These are phyloP conservation scores for Ceratobasidium sp. DNA, from an alignment of 1,284 basidiomycete genomes.

Conservation along the genomic window DNA sequence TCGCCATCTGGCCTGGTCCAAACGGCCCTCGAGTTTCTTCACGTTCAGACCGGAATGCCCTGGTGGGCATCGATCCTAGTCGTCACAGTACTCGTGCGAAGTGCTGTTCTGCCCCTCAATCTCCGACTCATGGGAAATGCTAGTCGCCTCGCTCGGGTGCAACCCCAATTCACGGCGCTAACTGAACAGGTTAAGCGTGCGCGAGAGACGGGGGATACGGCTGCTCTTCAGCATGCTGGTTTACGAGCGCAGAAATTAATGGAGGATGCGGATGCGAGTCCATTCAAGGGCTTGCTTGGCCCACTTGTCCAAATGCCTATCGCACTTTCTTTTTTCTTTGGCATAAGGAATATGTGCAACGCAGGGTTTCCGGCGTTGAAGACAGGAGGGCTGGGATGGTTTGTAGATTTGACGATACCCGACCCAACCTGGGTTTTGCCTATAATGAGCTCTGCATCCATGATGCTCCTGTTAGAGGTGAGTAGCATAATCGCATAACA, in stretches of 20 bases:
- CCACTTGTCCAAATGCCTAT: conserved; percentile 83
- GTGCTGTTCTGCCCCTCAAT: conserved; percentile 77
- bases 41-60: conserved; percentile 80
- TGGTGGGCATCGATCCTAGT: conserved; percentile 89
- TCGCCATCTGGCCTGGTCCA: conserved; percentile 75
- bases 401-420: conserved; percentile 82
- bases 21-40: conserved; percentile 76
- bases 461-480: conserved; percentile 81
- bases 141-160: conserved; percentile 76
- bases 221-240: conserved; percentile 68
- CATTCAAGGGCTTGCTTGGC: conserved; percentile 69
- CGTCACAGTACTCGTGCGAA: conserved; percentile 78
- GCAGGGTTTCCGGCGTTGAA: conserved; percentile 80
- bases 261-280: conserved; percentile 76
- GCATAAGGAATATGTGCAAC: conserved; percentile 78
- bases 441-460: conserved; percentile 69
- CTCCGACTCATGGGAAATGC: conserved; percentile 76
- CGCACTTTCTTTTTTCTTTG: conserved; percentile 90
- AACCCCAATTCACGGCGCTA: conserved; percentile 69
- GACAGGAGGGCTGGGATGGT: conserved; percentile 81
- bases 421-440: conserved; percentile 89
- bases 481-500: conserved; percentile 53
- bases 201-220: conserved; percentile 64
- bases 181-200: conserved; percentile 67
- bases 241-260: conserved; percentile 75